Evolutionary conservation across 2,329 filamentous ascomycete genomes (phyloP).

Genomic region (Alternaria conjuncta): DNA sequence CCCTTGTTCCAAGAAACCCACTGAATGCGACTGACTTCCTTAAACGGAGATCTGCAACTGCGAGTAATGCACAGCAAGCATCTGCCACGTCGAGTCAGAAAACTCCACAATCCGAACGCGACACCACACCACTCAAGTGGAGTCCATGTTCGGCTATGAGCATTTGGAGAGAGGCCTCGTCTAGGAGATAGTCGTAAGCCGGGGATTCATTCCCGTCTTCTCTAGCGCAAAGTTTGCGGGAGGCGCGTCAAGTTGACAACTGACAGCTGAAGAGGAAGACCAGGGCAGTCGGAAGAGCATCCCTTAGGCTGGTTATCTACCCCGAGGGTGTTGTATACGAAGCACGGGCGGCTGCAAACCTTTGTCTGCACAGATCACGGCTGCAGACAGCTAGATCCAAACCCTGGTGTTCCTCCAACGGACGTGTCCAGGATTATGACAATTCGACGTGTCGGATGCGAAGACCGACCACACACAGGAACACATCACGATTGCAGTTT

Average conservation of each 20-base stretch:
- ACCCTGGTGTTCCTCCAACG: neutral
- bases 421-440: slow-evolving; percentile 2
- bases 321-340: neutral
- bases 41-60: neutral
- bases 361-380: neutral
- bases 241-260: slow-evolving; percentile 5
- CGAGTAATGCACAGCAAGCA: neutral
- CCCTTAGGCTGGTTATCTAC: neutral
- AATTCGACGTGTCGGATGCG: neutral
- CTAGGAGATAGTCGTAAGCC: neutral
- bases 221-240: slow-evolving; percentile 4
- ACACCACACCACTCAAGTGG: neutral
- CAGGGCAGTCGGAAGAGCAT: neutral
- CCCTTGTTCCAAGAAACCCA: neutral
- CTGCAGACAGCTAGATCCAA: neutral
- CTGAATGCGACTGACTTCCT: neutral
- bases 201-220: neutral
- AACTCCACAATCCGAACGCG: slow-evolving; percentile 2
- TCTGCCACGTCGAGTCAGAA: neutral
- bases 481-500: neutral
- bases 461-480: neutral
- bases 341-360: neutral
- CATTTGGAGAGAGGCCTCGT: neutral
- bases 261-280: neutral
- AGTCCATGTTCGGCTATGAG: neutral